Conservation (phyloP, 1,139 yeast species). For the Magnusiomyces fungicola region DNA sequence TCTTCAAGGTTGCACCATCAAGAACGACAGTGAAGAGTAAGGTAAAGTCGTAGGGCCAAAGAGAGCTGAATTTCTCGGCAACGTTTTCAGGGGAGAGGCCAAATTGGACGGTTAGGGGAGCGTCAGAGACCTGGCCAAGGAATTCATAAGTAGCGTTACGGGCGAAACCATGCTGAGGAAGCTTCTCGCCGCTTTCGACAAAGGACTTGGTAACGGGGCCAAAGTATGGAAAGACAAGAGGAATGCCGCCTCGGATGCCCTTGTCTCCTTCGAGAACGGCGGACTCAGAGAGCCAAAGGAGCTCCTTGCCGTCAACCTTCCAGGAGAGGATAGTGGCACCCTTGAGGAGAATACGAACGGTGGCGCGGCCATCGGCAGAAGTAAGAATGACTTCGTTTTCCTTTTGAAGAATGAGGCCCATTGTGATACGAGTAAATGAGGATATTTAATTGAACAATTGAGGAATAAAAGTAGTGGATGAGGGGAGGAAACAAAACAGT, state of each 20-base stretch:
- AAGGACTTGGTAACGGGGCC: constrained; percentile 48
- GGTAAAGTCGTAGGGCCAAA: constrained; percentile 72
- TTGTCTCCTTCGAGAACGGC: constrained; percentile 85
- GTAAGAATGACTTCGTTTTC: constrained; percentile 54
- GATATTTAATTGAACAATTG: background rate
- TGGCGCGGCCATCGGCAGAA: constrained; percentile 46
- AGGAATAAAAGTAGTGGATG: no score
- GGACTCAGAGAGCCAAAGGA: constrained; percentile 47
- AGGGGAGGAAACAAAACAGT: no score
- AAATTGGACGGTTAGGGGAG: constrained; percentile 71
- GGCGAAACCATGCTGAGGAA: constrained; percentile 97
- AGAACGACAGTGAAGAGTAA: constrained; percentile 63
- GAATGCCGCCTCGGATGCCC: constrained; percentile 96
- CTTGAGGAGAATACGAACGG: constrained; percentile 61
- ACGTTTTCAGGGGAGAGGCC: constrained; percentile 84
- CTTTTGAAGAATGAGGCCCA: constrained; percentile 54
- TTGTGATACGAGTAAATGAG: constrained; percentile 19
- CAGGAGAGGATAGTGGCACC: constrained; percentile 90
- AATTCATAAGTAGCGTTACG: constrained; percentile 87
- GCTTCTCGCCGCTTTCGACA: constrained; percentile 18
- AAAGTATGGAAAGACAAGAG: constrained; percentile 88
- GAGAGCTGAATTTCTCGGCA: constrained; percentile 38
- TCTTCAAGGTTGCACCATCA: constrained; percentile 43
- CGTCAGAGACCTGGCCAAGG: constrained; percentile 62
- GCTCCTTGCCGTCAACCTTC: constrained; percentile 65